Evolutionary conservation across 192 early-diverging fungal species (phyloP).

Genomic region (Backusella circina): DNA sequence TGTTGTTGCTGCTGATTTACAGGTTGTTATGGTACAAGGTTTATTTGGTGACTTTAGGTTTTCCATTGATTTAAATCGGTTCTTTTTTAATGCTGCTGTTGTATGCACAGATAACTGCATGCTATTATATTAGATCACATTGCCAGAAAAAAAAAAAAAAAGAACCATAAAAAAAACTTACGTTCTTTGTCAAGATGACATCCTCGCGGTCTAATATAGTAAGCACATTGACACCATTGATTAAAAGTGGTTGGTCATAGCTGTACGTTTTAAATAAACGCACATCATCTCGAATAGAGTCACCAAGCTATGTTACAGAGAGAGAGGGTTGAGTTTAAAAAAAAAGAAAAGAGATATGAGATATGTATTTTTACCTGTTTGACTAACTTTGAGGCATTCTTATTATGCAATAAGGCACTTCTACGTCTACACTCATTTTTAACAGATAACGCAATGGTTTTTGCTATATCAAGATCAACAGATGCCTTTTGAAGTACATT

Average conservation of each 20-base stretch:
- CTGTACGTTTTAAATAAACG: constrained; percentile 15
- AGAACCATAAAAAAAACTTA: neutral
- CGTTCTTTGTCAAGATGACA: constrained; percentile 4
- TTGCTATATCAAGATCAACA: constrained; percentile 17
- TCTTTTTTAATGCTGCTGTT: neutral
- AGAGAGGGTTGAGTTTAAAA: neutral
- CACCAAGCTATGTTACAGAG: constrained; percentile 1
- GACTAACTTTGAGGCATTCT: neutral
- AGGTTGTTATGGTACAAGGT: neutral
- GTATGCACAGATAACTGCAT: neutral
- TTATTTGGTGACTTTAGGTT: neutral
- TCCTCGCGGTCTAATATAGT: constrained; percentile 25
- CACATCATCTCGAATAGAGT: constrained; percentile 4
- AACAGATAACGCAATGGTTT: constrained; percentile 9
- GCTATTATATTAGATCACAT: neutral
- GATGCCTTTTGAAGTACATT: constrained; percentile 20
- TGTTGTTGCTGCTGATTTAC: neutral
- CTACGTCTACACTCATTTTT: constrained; percentile 21
- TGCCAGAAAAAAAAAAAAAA: too few species aligned
- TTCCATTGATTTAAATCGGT: neutral
- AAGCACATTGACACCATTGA: constrained; percentile 15
- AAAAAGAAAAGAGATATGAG: too few species aligned
- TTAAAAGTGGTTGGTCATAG: constrained; percentile 1
- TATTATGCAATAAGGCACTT: constrained; percentile 11
- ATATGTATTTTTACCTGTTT: neutral